Conservation (phyloP, 176 grass and related monocot species). For the Canna indica region DNA sequence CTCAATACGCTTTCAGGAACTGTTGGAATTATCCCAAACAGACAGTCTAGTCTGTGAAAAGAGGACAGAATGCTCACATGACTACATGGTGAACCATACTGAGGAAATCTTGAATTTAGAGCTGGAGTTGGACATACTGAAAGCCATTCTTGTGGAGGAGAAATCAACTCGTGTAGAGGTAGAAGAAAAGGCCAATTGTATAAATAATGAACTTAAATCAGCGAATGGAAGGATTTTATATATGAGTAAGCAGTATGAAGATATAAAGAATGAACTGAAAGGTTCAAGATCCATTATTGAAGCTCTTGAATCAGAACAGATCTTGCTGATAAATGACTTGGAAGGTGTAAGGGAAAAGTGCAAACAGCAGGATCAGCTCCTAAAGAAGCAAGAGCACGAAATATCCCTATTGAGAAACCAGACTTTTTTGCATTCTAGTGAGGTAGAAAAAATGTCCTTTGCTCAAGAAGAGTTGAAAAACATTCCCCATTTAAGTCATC, state of each 20-base stretch:
- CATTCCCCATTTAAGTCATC: conserved; percentile 33
- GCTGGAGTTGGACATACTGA: conserved; percentile 76
- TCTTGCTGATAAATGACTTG: conserved; percentile 66
- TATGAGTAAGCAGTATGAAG: conserved; percentile 23
- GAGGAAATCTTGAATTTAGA: conserved; percentile 55
- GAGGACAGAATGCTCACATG: conserved; percentile 21
- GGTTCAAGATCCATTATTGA: conserved; percentile 67
- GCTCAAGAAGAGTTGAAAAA: conserved; percentile 33
- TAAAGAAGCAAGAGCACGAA: conserved; percentile 31
- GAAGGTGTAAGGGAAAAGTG: conserved; percentile 48
- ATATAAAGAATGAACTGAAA: conserved; percentile 37
- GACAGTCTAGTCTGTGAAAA: conserved; percentile 13
- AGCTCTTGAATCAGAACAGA: conserved; percentile 66
- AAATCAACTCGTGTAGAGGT: conserved; percentile 35
- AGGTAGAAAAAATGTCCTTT: conserved; percentile 7
- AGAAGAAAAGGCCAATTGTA: conserved; percentile 30
- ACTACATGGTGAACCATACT: conserved; percentile 19
- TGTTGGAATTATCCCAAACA: conserved; percentile 5
- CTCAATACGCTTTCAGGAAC: conserved; percentile 8
- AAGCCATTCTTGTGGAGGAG: conserved; percentile 63
- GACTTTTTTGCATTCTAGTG: conserved; percentile 16
- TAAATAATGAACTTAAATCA: conserved; percentile 35
- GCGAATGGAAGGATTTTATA: conserved; percentile 31
- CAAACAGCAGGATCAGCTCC: conserved; percentile 21
- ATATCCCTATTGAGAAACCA: conserved; percentile 42